phyloP scores from a whole-genome alignment of 139 green algal genomes.

The Zygnema circumcarinatum region DNA sequence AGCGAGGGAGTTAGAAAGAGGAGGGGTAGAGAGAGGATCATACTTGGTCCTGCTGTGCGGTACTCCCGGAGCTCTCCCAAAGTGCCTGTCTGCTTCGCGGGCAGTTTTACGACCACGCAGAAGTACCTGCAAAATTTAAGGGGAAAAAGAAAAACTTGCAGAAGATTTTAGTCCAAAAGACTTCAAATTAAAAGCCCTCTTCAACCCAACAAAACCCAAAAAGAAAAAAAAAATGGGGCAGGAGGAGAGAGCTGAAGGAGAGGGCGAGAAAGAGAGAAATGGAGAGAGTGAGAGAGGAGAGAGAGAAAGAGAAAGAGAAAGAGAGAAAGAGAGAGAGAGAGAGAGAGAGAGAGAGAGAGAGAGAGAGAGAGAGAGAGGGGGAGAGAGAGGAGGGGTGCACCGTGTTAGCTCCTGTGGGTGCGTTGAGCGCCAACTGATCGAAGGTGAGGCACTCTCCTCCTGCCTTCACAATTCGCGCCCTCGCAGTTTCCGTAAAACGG shows the following conservation, averaged over 20 bases:
- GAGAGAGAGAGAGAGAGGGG: too few relatives aligned
- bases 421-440: constrained; percentile 95
- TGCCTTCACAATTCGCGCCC: constrained; percentile 95
- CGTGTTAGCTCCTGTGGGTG: constrained; percentile 79
- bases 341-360: too few relatives aligned
- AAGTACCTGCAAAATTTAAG: constrained; percentile 71
- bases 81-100: constrained; percentile 97
- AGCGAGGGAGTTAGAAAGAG: too few relatives aligned
- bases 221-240: constrained; percentile 26
- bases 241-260: too few relatives aligned
- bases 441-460: constrained; percentile 98
- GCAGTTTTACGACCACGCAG: constrained; percentile 93
- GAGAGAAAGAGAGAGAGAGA: too few relatives aligned
- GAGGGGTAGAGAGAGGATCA: not conserved
- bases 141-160: not conserved
- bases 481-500: constrained; percentile 94
- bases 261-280: too few relatives aligned
- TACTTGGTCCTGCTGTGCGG: constrained; percentile 63
- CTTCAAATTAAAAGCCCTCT: not conserved
- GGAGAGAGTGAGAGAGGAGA: not conserved
- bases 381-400: not conserved
- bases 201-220: not conserved
- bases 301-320: too few relatives aligned
- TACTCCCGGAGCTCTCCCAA: constrained; percentile 83
- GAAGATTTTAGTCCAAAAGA: too few relatives aligned